A percentile compares a stretch with the other conserved stretches of the same genome.
Evolutionary conservation across 768 basidiomycete genomes (phyloP).

Genomic region (Nevesoporus exiguus): DNA sequence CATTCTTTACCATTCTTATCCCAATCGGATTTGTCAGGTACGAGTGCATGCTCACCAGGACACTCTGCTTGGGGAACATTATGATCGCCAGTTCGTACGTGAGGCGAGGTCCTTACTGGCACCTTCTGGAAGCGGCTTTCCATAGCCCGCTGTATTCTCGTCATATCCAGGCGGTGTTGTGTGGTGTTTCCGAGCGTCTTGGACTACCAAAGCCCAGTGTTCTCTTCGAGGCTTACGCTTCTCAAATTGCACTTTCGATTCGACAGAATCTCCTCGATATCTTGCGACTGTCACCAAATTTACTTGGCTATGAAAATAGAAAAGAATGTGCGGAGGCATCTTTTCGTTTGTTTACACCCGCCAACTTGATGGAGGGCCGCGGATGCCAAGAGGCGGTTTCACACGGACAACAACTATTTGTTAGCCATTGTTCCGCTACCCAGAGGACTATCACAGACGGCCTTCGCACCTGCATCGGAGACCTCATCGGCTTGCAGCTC

Average conservation of each 20-base stretch:
- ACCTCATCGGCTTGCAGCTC: conserved; percentile 63
- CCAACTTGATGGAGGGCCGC: conserved; percentile 51
- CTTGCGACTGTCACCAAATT: conserved; percentile 58
- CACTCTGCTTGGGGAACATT: conserved; percentile 69
- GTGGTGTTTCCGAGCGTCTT: conserved; percentile 60
- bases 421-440: conserved; percentile 58
- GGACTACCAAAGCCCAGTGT: conserved; percentile 57
- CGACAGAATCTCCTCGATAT: conserved; percentile 48
- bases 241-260: conserved; percentile 71
- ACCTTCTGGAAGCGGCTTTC: conserved; percentile 69
- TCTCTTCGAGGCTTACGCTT: conserved; percentile 77
- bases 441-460: conserved; percentile 50
- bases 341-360: conserved; percentile 64
- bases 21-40: conserved; percentile 43
- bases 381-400: conserved; percentile 23
- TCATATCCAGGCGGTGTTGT: conserved; percentile 49
- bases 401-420: conserved; percentile 48
- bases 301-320: conserved; percentile 73
- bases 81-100: conserved; percentile 75
- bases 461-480: conserved; percentile 60
- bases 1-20: neutral
- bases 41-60: conserved; percentile 72
- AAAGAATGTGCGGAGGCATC: conserved; percentile 64
- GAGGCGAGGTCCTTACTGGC: conserved; percentile 83
- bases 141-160: conserved; percentile 29